Evolutionary conservation across 495 filamentous ascomycete genomes (phyloP).

Genomic region (Clohesyomyces aquaticus): DNA sequence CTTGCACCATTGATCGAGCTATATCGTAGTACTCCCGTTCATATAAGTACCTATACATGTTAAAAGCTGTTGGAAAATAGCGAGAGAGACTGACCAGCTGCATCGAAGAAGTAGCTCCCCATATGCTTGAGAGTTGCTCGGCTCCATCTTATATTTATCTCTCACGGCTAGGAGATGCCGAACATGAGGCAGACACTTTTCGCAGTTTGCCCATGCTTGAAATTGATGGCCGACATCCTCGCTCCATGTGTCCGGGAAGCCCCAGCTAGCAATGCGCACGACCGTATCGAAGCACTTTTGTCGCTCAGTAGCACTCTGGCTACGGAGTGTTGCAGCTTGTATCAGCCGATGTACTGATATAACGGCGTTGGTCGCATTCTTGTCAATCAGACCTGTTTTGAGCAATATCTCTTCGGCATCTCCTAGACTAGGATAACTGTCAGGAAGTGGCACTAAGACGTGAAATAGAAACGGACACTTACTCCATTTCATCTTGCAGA

Average conservation of each 20-base stretch:
- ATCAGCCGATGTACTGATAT: conserved; percentile 22
- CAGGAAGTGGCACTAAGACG: not conserved
- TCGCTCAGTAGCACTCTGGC: conserved; percentile 1
- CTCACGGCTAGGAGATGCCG: conserved; percentile 22
- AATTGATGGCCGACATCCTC: conserved; percentile 32
- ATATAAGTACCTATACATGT: conserved; percentile 42
- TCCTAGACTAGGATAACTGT: conserved; percentile 25
- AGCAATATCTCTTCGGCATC: conserved; percentile 37
- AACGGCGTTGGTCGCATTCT: conserved; percentile 17
- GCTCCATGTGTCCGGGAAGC: conserved; percentile 40
- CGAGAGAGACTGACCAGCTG: conserved; percentile 32
- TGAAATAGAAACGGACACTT: not conserved
- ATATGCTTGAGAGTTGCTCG: conserved; percentile 20
- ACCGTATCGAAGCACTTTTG: conserved; percentile 27
- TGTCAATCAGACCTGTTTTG: conserved; percentile 33
- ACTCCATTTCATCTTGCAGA: conserved; percentile 25
- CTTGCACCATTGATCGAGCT: conserved; percentile 31
- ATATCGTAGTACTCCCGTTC: conserved; percentile 42
- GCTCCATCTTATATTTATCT: conserved; percentile 18
- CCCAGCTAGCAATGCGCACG: conserved; percentile 35
- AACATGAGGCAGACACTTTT: conserved; percentile 40
- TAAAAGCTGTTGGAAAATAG: not conserved
- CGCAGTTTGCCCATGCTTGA: conserved; percentile 37
- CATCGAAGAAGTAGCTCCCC: conserved; percentile 41
- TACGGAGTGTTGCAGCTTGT: conserved; percentile 20